Percentiles rank a stretch among this genome's conserved stretches.
phyloP scores from a whole-genome alignment of 78 protist genomes.

The Bodo saltans region DNA sequence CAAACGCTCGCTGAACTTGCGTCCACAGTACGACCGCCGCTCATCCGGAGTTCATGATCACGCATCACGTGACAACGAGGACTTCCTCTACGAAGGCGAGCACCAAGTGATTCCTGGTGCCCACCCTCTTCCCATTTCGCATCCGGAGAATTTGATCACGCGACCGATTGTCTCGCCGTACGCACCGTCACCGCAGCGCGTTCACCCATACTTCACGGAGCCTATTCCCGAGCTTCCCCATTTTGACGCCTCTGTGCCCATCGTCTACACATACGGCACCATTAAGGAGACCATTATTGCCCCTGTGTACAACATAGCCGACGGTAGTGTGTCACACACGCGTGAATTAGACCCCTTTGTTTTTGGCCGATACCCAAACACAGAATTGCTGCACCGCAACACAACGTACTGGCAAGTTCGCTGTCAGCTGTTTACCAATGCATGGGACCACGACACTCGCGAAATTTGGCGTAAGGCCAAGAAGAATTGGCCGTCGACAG shows the following conservation, averaged over 20 bases:
- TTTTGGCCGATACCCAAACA: background rate
- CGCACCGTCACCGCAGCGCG: background rate
- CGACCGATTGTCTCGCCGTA: background rate
- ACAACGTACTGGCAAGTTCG: background rate
- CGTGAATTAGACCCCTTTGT: background rate
- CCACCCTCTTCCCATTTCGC: background rate
- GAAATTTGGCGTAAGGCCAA: background rate
- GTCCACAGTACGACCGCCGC: too few relatives aligned
- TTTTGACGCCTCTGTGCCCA: background rate
- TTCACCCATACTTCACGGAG: background rate
- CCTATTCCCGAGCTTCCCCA: background rate
- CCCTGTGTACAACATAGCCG: background rate
- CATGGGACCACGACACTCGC: background rate
- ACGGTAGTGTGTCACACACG: background rate
- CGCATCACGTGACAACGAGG: background rate
- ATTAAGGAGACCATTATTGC: background rate
- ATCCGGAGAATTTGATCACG: background rate
- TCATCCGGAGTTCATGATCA: background rate
- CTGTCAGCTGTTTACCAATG: background rate
- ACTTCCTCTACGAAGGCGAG: background rate
- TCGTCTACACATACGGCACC: background rate
- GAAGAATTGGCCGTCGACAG: background rate
- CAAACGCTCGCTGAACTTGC: too few relatives aligned
- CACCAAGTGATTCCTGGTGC: background rate
- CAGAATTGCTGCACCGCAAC: background rate